Conservation (phyloP, 2,329 filamentous ascomycete genomes). For the Gremmenia infestans region DNA sequence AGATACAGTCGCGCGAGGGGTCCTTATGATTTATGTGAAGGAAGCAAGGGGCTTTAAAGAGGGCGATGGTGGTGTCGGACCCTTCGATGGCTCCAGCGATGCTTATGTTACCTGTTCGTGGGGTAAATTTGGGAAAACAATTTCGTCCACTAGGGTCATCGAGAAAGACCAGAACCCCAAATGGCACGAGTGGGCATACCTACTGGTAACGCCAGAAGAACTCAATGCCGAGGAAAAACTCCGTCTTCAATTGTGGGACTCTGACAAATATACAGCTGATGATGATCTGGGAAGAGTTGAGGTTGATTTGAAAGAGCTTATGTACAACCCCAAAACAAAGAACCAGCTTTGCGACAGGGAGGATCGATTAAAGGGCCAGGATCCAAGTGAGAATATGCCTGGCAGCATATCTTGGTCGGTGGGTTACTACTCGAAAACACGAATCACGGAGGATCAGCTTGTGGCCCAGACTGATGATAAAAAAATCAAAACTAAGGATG, state of each 20-base stretch:
- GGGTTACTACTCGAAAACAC: conserved; percentile 65
- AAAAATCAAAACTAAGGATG: conserved; percentile 50
- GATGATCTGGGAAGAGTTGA: conserved; percentile 72
- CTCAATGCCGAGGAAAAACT: conserved; percentile 67
- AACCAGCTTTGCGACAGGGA: conserved; percentile 58
- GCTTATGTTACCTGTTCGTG: conserved; percentile 68
- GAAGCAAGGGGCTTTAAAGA: conserved; percentile 66
- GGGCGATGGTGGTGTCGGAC: conserved; percentile 59
- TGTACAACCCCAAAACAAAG: conserved; percentile 53
- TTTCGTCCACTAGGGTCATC: conserved; percentile 62
- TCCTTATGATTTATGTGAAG: conserved; percentile 62
- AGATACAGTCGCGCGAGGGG: conserved; percentile 59
- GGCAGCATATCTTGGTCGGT: conserved; percentile 65
- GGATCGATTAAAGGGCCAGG: conserved; percentile 62
- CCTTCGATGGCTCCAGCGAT: conserved; percentile 60
- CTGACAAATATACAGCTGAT: conserved; percentile 65
- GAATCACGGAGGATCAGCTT: conserved; percentile 58
- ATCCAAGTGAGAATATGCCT: conserved; percentile 62
- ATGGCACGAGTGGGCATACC: conserved; percentile 66
- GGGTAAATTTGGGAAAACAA: conserved; percentile 71
- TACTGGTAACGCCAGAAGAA: conserved; percentile 67
- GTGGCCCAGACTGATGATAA: conserved; percentile 55
- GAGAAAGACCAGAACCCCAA: conserved; percentile 59
- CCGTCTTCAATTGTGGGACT: conserved; percentile 70
- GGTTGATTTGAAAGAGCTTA: conserved; percentile 59